Percentiles rank a stretch among this genome's conserved stretches.
phyloP scores from a whole-genome alignment of 768 basidiomycete genomes.

The Lentinula lateritia region DNA sequence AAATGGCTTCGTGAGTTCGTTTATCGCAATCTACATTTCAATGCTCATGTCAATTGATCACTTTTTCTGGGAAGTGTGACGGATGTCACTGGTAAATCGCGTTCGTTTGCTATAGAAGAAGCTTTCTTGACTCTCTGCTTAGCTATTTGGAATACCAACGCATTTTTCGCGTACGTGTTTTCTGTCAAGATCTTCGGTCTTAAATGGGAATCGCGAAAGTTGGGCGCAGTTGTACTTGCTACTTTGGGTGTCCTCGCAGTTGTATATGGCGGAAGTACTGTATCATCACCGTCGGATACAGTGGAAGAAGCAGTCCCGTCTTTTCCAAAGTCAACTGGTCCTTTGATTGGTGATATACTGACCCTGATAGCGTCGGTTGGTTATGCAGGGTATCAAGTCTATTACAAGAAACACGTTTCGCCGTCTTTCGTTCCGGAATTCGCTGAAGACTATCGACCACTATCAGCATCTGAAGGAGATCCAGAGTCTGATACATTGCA shows the following conservation, averaged over 20 bases:
- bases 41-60: background rate
- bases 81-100: constrained; percentile 64
- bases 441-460: constrained; percentile 37
- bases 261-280: constrained; percentile 67
- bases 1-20: constrained; percentile 64
- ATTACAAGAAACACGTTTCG: constrained; percentile 78
- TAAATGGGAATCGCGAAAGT: constrained; percentile 56
- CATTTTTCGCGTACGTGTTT: constrained; percentile 88
- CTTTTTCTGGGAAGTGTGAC: constrained; percentile 47
- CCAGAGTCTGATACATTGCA: constrained; percentile 3
- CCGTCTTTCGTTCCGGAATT: constrained; percentile 60
- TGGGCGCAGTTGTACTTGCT: constrained; percentile 74
- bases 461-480: constrained; percentile 32
- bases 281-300: constrained; percentile 7
- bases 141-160: constrained; percentile 84
- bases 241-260: constrained; percentile 76
- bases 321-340: constrained; percentile 34
- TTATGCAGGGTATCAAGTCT: constrained; percentile 77
- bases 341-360: constrained; percentile 68
- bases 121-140: constrained; percentile 10
- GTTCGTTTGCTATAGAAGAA: background rate
- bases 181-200: constrained; percentile 65
- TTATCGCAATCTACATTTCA: background rate
- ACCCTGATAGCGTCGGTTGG: constrained; percentile 67
- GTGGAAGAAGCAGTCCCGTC: constrained; percentile 7